Base-by-base conservation (phyloP, 148 eudicot genomes). In the Chenopodium formosanum region DNA sequence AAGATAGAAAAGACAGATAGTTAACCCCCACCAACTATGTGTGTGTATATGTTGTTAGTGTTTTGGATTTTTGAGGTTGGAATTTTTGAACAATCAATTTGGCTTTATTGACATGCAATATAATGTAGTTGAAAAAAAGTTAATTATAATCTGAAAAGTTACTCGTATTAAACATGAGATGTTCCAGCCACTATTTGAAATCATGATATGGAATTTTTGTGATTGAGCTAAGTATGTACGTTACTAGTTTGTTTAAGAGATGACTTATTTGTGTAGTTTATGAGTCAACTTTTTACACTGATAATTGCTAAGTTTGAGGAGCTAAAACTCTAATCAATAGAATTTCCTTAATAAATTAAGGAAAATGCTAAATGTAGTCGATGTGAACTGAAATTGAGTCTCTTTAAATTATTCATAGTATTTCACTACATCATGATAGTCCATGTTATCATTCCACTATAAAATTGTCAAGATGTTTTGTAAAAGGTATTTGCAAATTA, bases 21-120 rank as follows among this genome's bases (percentile, higher is more conserved):
- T 34, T 34, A 22, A 44, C 8, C 79, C 70, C 70, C 70, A 62
- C 69, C 79, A 77, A 48, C n/a, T 73, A 32, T 10, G 9, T 48
- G 13, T n/a, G n/a, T 56, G 16, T 52, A 14, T 14, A 52, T 13
- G 60, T 56, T 17, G 22, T 74, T 47, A 1, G 56, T 50, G 37
- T 74, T 74, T 74, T 44, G 52, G 58, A 48, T 23, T 73, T n/a
- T 73, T 74, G 34, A 74, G 40, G 77, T 25, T 48, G 77, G 63
- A 74, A 13, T 74, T 50, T 72, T 27, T 50, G 64, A 52, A 74
- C 77, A 74, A n/a, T 47, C 19, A 46, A 27, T 27, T 73, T 50
- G 77, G 52, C 63, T 25, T 74, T 25, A 23, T 73, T 3, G 31
- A 46, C 32, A 25, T 74, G 22, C 0, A 48, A 48, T 74, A 2